Evolutionary conservation across 805 yeast genomes (phyloP).

Genomic region (Lipomyces orientalis): DNA sequence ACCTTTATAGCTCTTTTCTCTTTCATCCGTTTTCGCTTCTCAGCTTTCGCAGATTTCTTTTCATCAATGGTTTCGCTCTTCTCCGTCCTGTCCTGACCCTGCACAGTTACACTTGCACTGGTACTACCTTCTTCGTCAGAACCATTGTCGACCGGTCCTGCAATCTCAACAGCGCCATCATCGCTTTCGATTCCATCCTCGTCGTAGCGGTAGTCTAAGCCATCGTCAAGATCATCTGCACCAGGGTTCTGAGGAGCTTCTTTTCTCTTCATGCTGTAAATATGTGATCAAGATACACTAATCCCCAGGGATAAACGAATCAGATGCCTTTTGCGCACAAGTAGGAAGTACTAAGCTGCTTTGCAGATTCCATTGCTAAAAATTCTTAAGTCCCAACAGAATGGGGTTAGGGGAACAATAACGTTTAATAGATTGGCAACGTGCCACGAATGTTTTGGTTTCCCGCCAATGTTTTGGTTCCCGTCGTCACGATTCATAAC

Average conservation of each 20-base stretch:
- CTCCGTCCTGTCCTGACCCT: neutral
- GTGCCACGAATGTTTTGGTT: neutral
- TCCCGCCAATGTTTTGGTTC: neutral
- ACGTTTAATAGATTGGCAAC: neutral
- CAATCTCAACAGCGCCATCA: slow-evolving; percentile 11
- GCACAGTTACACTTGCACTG: neutral
- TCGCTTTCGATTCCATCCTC: slow-evolving; percentile 16
- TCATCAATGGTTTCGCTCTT: neutral
- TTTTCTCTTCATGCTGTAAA: neutral
- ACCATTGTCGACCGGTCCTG: slow-evolving; percentile 11
- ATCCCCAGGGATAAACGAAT: neutral
- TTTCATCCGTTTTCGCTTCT: slow-evolving; percentile 25
- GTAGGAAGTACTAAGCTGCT: neutral
- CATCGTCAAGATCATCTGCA: slow-evolving; percentile 36
- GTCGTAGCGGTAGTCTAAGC: slow-evolving; percentile 29
- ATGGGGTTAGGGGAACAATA: neutral
- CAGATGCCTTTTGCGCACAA: neutral
- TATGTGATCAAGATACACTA: neutral
- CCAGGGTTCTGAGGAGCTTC: neutral
- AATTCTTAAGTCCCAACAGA: neutral
- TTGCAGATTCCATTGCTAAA: neutral
- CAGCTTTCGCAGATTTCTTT: slow-evolving; percentile 12
- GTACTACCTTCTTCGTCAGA: slow-evolving; percentile 2
- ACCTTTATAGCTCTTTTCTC: slow-evolving; percentile 26
- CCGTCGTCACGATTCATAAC: neutral